A percentile compares a stretch with the other conserved stretches of the same genome.
phyloP scores from a whole-genome alignment of 805 yeast genomes.

The Barnettozyma pratensis region DNA sequence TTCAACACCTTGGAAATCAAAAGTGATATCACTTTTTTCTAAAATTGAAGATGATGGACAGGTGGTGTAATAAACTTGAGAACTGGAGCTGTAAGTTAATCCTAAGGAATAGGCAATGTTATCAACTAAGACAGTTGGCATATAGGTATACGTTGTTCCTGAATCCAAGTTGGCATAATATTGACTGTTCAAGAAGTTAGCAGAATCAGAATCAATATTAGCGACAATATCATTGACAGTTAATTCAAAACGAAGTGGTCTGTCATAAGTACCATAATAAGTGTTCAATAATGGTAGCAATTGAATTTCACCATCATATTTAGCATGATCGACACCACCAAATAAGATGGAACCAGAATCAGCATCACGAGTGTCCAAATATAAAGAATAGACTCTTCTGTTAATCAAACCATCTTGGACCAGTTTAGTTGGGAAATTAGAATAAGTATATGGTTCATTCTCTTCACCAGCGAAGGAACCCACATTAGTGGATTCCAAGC shows the following conservation, averaged over 20 bases:
- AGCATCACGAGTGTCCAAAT: constrained; percentile 40
- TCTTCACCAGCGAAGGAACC: constrained; percentile 17
- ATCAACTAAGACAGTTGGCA: constrained; percentile 34
- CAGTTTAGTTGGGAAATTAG: constrained; percentile 62
- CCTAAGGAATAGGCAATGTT: constrained; percentile 34
- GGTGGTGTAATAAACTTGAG: constrained; percentile 41
- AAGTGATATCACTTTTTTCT: constrained; percentile 17
- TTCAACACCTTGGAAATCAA: constrained; percentile 49
- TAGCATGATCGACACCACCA: constrained; percentile 67
- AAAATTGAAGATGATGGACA: constrained; percentile 31
- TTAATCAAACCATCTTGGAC: constrained; percentile 51
- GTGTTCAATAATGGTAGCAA: constrained; percentile 42
- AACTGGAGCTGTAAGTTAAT: constrained; percentile 35
- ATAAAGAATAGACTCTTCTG: constrained; percentile 57
- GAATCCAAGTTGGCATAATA: constrained; percentile 37
- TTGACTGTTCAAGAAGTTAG: background rate
- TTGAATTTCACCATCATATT: constrained; percentile 47
- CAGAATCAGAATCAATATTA: background rate
- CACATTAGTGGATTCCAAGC: constrained; percentile 57
- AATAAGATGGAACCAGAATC: constrained; percentile 53
- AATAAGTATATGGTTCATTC: constrained; percentile 37
- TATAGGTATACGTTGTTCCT: constrained; percentile 39
- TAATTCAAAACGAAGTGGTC: constrained; percentile 44
- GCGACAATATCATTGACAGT: constrained; percentile 28
- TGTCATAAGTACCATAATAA: constrained; percentile 21